These are phyloP conservation scores for Stagonosporopsis chrysanthemi DNA, from an alignment of 2,329 filamentous ascomycete species.

Conservation along the genomic window DNA sequence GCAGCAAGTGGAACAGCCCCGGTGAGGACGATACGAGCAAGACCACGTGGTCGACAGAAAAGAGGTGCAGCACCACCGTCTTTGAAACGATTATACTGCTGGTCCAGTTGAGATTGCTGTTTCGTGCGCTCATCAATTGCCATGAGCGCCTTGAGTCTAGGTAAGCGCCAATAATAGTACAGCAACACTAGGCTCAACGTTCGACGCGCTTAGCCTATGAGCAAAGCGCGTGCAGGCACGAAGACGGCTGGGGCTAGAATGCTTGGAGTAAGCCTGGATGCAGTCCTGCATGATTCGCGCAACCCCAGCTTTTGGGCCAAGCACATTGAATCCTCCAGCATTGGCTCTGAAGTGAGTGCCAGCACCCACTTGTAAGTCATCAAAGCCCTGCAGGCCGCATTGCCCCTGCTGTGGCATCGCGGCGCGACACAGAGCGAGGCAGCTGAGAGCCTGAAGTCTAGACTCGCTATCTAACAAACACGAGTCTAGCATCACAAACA, in stretches of 20 bases:
- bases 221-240: constrained; percentile 21
- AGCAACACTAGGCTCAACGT: not conserved
- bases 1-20: constrained; percentile 13
- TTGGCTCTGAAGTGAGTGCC: not conserved
- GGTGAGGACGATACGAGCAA: not conserved
- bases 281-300: constrained; percentile 15
- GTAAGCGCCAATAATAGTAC: constrained; percentile 6
- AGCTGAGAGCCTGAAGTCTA: constrained; percentile 1
- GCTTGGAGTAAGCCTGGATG: constrained; percentile 15
- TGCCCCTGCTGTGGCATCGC: not conserved
- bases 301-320: constrained; percentile 17
- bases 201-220: constrained; percentile 25
- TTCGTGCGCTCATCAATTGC: not conserved
- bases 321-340: constrained; percentile 2
- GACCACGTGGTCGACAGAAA: not conserved
- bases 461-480: not conserved
- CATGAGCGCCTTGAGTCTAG: not conserved
- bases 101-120: not conserved
- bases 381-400: not conserved
- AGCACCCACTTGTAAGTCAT: not conserved
- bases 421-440: not conserved
- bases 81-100: not conserved
- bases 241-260: constrained; percentile 22
- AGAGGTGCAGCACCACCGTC: not conserved
- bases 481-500: not conserved